Percentiles rank a stretch among this genome's conserved stretches.
Conservation (phyloP, 2,329 filamentous ascomycete species). For the Neurospora sp. region DNA sequence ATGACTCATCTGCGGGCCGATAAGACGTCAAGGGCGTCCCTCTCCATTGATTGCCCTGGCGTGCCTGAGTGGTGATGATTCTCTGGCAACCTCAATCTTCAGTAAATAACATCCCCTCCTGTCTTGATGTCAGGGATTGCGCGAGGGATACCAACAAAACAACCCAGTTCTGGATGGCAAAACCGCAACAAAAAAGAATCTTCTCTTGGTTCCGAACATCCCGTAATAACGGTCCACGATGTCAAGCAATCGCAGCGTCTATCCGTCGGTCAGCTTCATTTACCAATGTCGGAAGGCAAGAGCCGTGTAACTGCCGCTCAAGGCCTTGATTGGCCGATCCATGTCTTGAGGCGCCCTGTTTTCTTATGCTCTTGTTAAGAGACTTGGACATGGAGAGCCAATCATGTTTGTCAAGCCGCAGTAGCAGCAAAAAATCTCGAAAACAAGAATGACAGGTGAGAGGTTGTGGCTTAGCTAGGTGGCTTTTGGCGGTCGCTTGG, state of each 20-base stretch:
- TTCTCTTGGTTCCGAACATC: neutral
- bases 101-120: neutral
- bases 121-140: neutral
- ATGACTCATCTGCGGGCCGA: neutral
- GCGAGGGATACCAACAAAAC: neutral
- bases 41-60: neutral
- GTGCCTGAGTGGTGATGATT: neutral
- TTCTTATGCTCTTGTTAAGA: neutral
- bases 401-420: neutral
- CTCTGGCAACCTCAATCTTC: neutral
- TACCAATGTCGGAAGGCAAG: neutral
- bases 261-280: neutral
- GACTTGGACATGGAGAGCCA: neutral
- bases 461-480: neutral
- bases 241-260: neutral
- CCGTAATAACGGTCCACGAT: neutral
- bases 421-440: neutral
- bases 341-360: neutral
- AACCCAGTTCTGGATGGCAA: neutral
- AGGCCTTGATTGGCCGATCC: neutral
- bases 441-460: neutral
- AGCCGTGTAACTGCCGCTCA: neutral
- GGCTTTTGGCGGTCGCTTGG: neutral
- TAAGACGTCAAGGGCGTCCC: neutral
- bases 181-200: neutral